phyloP scores from a whole-genome alignment of 2,329 filamentous ascomycete species.

The Oidium heveae region DNA sequence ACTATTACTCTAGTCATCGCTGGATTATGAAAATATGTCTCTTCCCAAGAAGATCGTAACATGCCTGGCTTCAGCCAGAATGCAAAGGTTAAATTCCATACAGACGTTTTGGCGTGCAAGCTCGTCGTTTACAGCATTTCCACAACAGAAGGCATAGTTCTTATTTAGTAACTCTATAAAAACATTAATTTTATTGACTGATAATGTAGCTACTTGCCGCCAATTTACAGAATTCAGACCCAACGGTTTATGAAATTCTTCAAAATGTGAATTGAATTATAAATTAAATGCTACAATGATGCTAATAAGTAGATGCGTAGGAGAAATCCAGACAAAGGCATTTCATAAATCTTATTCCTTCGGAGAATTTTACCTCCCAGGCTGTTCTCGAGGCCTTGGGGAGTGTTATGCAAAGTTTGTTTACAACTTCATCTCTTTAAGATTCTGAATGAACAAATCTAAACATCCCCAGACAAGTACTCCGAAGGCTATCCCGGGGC shows the following conservation, averaged over 20 bases:
- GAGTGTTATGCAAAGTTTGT: constrained; percentile 37
- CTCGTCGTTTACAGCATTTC: too few species aligned
- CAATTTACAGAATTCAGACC: constrained; percentile 59
- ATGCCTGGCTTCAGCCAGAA: neutral
- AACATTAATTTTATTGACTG: neutral
- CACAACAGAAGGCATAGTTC: neutral
- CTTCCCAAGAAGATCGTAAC: neutral
- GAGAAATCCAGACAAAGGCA: constrained; percentile 94
- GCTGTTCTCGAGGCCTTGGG: constrained; percentile 95
- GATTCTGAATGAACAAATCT: neutral
- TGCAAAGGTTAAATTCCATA: neutral
- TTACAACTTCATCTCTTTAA: neutral
- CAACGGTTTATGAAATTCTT: constrained; percentile 93
- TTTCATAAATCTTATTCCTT: constrained; percentile 95
- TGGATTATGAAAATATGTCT: neutral
- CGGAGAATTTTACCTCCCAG: constrained; percentile 96
- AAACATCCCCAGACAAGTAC: constrained; percentile 69
- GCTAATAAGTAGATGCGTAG: constrained; percentile 32
- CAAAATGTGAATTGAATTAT: constrained; percentile 23
- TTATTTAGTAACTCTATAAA: neutral
- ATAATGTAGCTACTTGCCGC: constrained; percentile 45
- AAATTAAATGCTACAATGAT: neutral
- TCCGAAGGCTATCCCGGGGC: constrained; percentile 95
- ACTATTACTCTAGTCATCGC: too few species aligned
- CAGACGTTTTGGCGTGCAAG: neutral